phyloP scores from a whole-genome alignment of 257 asterid genomes.

The Prunella vulgaris region DNA sequence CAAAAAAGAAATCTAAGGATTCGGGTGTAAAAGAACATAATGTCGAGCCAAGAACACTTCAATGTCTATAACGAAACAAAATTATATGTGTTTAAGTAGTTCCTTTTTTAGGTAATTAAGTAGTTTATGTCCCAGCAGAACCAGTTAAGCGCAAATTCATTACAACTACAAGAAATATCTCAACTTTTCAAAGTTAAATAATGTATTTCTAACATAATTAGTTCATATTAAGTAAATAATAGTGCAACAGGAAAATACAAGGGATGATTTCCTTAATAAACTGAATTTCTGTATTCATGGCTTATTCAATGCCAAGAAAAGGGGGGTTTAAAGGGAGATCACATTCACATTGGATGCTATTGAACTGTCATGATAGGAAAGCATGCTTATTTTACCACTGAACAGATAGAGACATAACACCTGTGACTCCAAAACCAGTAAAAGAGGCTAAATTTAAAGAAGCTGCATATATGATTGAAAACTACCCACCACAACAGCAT shows the following conservation, averaged over 20 bases:
- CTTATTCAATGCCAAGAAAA: neutral
- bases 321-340: neutral
- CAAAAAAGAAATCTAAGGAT: no score
- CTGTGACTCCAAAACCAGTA: constrained; percentile 21
- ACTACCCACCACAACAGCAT: no score
- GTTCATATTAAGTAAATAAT: neutral
- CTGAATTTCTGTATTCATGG: neutral
- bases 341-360: constrained; percentile 17
- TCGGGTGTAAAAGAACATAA: no score
- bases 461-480: neutral
- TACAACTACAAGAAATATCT: neutral
- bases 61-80: neutral
- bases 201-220: neutral
- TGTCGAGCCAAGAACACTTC: neutral
- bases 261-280: neutral
- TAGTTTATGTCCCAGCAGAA: no score
- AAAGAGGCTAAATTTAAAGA: constrained; percentile 9
- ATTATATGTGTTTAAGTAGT: neutral
- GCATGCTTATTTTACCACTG: constrained; percentile 2
- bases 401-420: constrained; percentile 3
- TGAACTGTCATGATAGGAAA: constrained; percentile 22
- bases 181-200: neutral
- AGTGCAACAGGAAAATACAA: neutral
- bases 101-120: neutral
- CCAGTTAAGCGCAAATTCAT: neutral